Conservation (phyloP, 139 green algal genomes). For the Dunaliella primolecta region DNA sequence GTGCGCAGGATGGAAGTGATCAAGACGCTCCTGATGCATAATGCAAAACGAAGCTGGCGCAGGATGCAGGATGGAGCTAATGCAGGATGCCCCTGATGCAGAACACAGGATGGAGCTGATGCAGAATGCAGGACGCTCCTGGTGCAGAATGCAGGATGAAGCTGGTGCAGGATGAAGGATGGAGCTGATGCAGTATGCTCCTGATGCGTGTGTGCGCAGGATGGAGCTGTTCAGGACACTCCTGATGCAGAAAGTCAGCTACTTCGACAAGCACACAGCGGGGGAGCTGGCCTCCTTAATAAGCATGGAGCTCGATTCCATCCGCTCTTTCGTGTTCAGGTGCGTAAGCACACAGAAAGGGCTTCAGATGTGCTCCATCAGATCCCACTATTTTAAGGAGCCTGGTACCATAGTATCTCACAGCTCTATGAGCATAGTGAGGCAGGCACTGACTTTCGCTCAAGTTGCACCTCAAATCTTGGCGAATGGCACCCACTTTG, state of each 20-base stretch:
- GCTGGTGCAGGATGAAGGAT: no score
- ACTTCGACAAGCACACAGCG: slow-evolving; percentile 58
- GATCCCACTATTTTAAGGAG: background rate
- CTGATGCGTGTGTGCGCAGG: no score
- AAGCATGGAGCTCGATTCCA: slow-evolving; percentile 73
- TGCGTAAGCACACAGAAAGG: slow-evolving; percentile 10
- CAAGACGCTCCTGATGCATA: no score
- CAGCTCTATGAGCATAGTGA: background rate
- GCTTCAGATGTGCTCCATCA: background rate
- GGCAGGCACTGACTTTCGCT: background rate
- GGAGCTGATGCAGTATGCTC: no score
- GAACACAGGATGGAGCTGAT: no score
- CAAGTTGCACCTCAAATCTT: background rate
- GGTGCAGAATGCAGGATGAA: background rate
- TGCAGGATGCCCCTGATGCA: no score
- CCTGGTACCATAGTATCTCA: background rate
- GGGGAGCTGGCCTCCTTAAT: slow-evolving; percentile 74
- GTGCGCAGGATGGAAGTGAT: no score
- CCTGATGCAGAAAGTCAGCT: slow-evolving; percentile 69
- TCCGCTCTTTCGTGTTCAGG: slow-evolving; percentile 82
- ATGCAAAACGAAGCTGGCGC: no score
- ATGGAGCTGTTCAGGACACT: slow-evolving; percentile 80
- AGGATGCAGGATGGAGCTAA: no score
- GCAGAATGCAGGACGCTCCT: no score
- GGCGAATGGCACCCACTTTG: background rate